phyloP scores from a whole-genome alignment of 2,329 filamentous ascomycete genomes.

The Tolypocladium paradoxum region DNA sequence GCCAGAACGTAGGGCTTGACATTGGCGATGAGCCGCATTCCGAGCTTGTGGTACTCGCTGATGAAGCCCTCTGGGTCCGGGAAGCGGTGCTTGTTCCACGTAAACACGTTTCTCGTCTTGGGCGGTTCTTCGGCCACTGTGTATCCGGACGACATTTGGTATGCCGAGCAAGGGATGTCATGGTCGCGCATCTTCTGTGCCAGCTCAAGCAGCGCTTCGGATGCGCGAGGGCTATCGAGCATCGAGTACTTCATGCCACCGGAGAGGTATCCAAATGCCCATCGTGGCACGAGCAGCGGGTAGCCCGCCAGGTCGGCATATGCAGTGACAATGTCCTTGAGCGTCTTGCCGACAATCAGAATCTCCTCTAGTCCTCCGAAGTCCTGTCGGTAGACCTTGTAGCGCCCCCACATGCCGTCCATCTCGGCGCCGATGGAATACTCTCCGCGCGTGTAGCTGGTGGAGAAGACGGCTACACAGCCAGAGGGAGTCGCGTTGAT shows the following conservation, averaged over 20 bases:
- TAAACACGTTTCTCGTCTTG: conserved; percentile 9
- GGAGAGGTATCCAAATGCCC: not conserved
- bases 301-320: not conserved
- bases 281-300: not conserved
- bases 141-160: not conserved
- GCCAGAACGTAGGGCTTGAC: conserved; percentile 62
- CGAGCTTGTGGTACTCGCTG: conserved; percentile 48
- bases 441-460: not conserved
- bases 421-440: not conserved
- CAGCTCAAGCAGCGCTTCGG: not conserved
- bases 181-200: not conserved
- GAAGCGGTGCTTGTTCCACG: conserved; percentile 62
- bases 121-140: not conserved
- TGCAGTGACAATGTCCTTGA: not conserved
- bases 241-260: not conserved
- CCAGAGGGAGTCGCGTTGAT: not conserved
- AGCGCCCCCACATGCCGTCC: not conserved
- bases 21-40: conserved; percentile 59
- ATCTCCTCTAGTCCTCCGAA: not conserved
- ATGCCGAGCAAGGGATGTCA: not conserved
- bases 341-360: not conserved
- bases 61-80: conserved; percentile 56
- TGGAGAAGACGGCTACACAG: not conserved
- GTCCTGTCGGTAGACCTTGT: not conserved
- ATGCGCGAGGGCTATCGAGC: not conserved